Evolutionary conservation across 306 rosid species (phyloP).

Genomic region (Lathyrus oleraceus): DNA sequence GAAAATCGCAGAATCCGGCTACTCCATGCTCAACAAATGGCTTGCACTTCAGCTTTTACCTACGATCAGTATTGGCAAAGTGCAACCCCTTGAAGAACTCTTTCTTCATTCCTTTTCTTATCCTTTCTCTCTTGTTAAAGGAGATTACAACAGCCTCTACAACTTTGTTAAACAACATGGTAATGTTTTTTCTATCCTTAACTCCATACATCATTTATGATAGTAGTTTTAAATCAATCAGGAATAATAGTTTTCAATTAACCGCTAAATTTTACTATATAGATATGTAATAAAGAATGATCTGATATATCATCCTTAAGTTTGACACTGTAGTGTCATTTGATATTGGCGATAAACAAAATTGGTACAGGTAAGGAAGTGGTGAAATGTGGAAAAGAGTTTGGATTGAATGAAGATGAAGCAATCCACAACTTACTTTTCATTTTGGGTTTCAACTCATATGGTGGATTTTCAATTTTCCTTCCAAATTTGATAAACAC

Average conservation of each 20-base stretch:
- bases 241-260: too few species aligned
- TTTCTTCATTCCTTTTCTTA: constrained; percentile 80
- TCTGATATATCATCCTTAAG: too few species aligned
- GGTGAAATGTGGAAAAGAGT: constrained; percentile 57
- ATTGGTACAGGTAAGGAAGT: constrained; percentile 61
- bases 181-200: constrained; percentile 6
- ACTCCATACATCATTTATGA: too few species aligned
- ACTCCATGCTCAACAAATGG: constrained; percentile 64
- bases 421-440: constrained; percentile 79
- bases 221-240: too few species aligned
- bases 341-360: neutral
- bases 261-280: too few species aligned
- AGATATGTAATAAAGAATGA: too few species aligned
- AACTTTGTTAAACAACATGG: constrained; percentile 64
- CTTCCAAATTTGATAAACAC: constrained; percentile 54
- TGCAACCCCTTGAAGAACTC: constrained; percentile 87
- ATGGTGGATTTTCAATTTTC: constrained; percentile 80
- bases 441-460: constrained; percentile 81
- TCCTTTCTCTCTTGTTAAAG: constrained; percentile 68
- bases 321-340: too few species aligned
- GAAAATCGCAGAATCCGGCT: constrained; percentile 59
- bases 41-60: constrained; percentile 85
- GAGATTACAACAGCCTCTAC: constrained; percentile 61
- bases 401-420: constrained; percentile 65
- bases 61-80: constrained; percentile 52